Conservation (phyloP, 441 rosid species). For the Populus hybrid region DNA sequence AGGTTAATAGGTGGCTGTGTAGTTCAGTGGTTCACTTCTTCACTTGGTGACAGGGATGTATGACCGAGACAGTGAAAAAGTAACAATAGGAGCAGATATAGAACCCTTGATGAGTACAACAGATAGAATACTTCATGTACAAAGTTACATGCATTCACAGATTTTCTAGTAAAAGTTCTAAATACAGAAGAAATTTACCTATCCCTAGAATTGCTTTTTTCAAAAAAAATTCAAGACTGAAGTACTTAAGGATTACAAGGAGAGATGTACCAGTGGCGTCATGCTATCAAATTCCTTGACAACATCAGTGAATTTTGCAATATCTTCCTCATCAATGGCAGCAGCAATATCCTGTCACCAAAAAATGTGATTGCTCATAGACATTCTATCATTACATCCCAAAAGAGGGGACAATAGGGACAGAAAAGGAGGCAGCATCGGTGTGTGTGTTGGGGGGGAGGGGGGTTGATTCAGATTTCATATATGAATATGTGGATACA, state of each 20-base stretch:
- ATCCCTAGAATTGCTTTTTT: background rate
- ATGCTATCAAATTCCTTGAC: slow-evolving; percentile 95
- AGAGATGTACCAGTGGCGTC: slow-evolving; percentile 77
- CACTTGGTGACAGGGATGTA: background rate
- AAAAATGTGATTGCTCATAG: slow-evolving; percentile 2
- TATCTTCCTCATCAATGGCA: slow-evolving; percentile 91
- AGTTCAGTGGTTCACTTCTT: background rate
- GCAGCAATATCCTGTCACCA: slow-evolving; percentile 67
- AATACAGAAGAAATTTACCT: background rate
- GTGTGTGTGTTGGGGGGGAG: background rate
- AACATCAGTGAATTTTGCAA: slow-evolving; percentile 73
- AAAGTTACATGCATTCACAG: background rate
- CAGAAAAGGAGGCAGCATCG: background rate
- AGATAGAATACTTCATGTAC: background rate
- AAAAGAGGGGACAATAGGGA: background rate
- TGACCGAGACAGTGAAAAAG: background rate
- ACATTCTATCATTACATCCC: background rate
- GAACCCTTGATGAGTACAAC: background rate
- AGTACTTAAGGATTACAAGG: background rate
- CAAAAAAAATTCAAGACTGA: no score
- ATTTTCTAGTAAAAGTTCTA: background rate
- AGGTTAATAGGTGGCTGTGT: background rate
- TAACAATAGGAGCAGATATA: background rate
- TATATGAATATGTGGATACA: background rate
- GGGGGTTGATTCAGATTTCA: background rate